These are phyloP conservation scores for Yamadazyma akitaensis DNA, from an alignment of 805 yeast genomes.

Conservation along the genomic window DNA sequence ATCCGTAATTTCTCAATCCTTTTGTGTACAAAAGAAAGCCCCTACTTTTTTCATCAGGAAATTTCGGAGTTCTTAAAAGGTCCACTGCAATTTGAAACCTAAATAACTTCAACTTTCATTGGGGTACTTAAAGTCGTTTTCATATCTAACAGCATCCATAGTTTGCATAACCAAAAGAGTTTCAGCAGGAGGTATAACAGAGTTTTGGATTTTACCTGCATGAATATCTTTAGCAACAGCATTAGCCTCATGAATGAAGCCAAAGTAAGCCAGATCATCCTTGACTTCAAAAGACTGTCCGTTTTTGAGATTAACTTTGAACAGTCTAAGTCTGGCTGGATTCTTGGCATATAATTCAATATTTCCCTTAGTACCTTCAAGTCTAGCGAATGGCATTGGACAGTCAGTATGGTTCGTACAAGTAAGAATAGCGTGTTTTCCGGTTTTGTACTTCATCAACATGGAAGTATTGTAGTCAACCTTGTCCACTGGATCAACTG, in stretches of 20 bases:
- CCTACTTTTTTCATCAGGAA: no score
- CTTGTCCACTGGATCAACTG: constrained; percentile 32
- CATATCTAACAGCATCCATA: constrained; percentile 47
- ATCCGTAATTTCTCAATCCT: no score
- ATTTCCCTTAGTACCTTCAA: constrained; percentile 34
- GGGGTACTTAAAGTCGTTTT: constrained; percentile 44
- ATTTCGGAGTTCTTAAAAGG: no score
- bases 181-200: constrained; percentile 42
- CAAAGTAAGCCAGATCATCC: constrained; percentile 39
- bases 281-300: constrained; percentile 23
- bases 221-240: constrained; percentile 46
- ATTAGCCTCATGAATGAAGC: constrained; percentile 56
- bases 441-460: constrained; percentile 35
- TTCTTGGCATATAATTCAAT: constrained; percentile 27
- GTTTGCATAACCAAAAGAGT: constrained; percentile 43
- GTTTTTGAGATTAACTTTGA: constrained; percentile 31
- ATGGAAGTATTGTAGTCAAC: constrained; percentile 43
- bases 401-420: constrained; percentile 25
- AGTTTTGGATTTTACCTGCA: constrained; percentile 36
- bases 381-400: constrained; percentile 26
- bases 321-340: constrained; percentile 28
- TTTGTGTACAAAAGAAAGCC: no score
- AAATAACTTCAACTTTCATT: constrained; percentile 10
- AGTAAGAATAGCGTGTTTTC: constrained; percentile 40
- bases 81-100: no score